Evolutionary conservation across 257 asterid species (phyloP).

Genomic region (Jacaranda copaia): DNA sequence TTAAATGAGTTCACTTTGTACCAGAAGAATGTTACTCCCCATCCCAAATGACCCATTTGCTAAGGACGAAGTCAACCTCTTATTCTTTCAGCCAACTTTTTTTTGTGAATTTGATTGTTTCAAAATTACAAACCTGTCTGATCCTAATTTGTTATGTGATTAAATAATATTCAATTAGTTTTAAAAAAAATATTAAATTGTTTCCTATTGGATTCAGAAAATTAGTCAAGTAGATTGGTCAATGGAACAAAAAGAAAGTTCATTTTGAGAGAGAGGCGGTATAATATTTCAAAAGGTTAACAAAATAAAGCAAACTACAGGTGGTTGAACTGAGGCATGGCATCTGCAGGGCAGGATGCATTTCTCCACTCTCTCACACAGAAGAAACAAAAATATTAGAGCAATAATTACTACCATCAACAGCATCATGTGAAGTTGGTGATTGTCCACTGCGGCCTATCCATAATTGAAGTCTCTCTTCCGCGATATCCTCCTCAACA

Average conservation of each 20-base stretch:
- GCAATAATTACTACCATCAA: constrained; percentile 70
- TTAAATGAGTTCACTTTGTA: not conserved
- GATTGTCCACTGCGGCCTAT: constrained; percentile 82
- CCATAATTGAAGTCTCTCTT: constrained; percentile 90
- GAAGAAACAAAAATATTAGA: constrained; percentile 11
- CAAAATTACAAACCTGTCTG: not conserved
- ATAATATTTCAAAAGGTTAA: not conserved
- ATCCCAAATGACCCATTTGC: not conserved
- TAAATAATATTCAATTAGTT: not conserved
- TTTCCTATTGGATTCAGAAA: not conserved
- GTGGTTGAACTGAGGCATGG: not conserved
- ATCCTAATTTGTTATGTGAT: not conserved
- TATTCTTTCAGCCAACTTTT: not conserved
- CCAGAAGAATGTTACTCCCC: not conserved
- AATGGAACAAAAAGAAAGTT: not conserved
- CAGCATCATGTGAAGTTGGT: constrained; percentile 94
- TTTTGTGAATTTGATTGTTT: not conserved
- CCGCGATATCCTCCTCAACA: constrained; percentile 98
- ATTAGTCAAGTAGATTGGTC: constrained; percentile 12
- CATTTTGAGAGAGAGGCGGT: not conserved
- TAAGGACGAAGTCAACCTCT: not conserved
- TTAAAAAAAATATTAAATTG: not conserved
- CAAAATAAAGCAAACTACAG: not conserved
- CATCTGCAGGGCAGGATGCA: not conserved
- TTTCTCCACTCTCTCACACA: not conserved